Evolutionary conservation across 2,329 filamentous ascomycete species (phyloP).

Genomic region (Penicillium sp.): DNA sequence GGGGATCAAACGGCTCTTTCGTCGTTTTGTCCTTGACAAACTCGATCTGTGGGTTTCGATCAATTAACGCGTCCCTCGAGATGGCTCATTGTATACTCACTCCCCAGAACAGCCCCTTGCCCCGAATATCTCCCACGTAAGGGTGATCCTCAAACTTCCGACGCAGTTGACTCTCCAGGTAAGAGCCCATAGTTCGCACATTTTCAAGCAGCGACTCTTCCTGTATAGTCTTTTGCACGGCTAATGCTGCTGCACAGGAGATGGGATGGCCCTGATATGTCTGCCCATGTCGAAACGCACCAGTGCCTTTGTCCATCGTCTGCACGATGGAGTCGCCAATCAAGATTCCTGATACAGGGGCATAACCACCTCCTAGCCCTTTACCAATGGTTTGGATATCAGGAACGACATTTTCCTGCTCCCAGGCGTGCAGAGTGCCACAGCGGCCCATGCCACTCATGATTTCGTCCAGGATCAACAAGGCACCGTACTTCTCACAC

Average conservation of each 20-base stretch:
- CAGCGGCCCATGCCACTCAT: slow-evolving; percentile 64
- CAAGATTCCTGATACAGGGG: slow-evolving; percentile 55
- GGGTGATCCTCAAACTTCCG: slow-evolving; percentile 45
- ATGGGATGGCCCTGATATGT: slow-evolving; percentile 61
- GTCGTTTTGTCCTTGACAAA: slow-evolving; percentile 56
- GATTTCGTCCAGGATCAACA: slow-evolving; percentile 77
- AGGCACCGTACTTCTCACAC: slow-evolving; percentile 68
- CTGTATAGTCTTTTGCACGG: slow-evolving; percentile 59
- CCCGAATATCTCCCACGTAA: slow-evolving; percentile 58
- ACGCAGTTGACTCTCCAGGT: slow-evolving; percentile 44
- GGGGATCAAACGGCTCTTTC: slow-evolving; percentile 54
- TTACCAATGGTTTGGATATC: slow-evolving; percentile 62
- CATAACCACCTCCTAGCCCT: slow-evolving; percentile 57
- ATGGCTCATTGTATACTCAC: slow-evolving; percentile 39
- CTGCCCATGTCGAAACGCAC: slow-evolving; percentile 58
- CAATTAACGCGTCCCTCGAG: not conserved
- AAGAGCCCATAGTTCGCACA: slow-evolving; percentile 53
- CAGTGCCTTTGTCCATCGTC: slow-evolving; percentile 47
- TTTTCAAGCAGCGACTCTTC: slow-evolving; percentile 60
- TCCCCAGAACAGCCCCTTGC: slow-evolving; percentile 59
- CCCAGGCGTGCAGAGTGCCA: slow-evolving; percentile 60
- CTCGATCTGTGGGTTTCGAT: slow-evolving; percentile 44
- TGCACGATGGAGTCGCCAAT: slow-evolving; percentile 51
- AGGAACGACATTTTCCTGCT: slow-evolving; percentile 57
- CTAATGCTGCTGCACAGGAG: slow-evolving; percentile 58